Evolutionary conservation across 2,329 filamentous ascomycete genomes (phyloP).

Genomic region (Beauveria pseudobassiana): DNA sequence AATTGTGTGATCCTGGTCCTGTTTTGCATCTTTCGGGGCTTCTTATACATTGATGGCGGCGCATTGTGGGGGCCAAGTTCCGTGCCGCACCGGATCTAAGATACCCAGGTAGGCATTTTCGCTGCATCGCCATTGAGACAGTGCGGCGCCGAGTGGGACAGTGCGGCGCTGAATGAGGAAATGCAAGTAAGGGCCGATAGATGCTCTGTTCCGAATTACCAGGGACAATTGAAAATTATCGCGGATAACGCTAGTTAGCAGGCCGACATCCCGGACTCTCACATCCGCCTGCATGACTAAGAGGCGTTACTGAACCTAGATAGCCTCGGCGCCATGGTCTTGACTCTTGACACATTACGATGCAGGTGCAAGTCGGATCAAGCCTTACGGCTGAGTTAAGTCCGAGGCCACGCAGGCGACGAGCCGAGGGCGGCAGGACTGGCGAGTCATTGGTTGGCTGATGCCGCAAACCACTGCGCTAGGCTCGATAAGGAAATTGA

Average conservation of each 20-base stretch:
- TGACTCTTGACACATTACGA: not conserved
- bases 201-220: not conserved
- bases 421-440: not conserved
- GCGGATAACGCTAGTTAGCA: not conserved
- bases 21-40: not conserved
- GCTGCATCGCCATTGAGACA: not conserved
- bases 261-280: not conserved
- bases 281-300: not conserved
- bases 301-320: not conserved
- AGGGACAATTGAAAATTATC: not conserved
- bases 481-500: not conserved
- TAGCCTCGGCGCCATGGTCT: not conserved
- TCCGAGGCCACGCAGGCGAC: not conserved
- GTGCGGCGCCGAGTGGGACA: not conserved
- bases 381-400: not conserved
- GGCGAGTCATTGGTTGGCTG: not conserved
- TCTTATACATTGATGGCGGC: not conserved
- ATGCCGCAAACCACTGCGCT: not conserved
- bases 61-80: not conserved
- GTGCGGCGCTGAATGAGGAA: not conserved
- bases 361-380: not conserved
- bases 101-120: not conserved
- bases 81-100: conserved; percentile 1
- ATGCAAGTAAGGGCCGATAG: not conserved
- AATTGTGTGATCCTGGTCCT: not conserved